Percentiles rank a stretch among this genome's conserved stretches.
Conservation (phyloP, 805 yeast genomes). For the Kluyveromyces nonfermentans region DNA sequence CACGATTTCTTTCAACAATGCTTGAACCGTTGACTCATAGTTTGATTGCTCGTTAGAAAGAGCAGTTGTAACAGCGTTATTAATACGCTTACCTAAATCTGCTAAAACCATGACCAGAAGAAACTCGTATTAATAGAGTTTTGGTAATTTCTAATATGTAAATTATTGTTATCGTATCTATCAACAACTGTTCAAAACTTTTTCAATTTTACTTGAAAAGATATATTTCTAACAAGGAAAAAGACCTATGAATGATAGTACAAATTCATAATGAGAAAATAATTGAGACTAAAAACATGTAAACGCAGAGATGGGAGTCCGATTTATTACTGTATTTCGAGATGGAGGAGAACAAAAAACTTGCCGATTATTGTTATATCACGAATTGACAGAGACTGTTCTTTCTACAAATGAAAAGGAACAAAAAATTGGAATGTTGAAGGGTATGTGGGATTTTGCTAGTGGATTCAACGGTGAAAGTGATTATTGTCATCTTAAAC, state of each 20-base stretch:
- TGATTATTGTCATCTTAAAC: conserved; percentile 14
- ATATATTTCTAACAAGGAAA: not conserved
- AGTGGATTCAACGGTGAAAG: not conserved
- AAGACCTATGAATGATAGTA: not conserved
- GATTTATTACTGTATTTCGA: not conserved
- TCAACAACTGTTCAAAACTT: not conserved
- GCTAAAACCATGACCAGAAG: conserved; percentile 54
- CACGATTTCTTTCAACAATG: conserved; percentile 77
- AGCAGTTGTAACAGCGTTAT: conserved; percentile 60
- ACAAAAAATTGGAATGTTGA: conserved; percentile 34
- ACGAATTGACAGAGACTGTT: conserved; percentile 13
- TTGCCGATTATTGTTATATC: conserved; percentile 30
- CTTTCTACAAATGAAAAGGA: conserved; percentile 28
- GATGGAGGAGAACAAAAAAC: conserved; percentile 10
- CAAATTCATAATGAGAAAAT: not conserved
- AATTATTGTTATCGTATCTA: too few relatives aligned
- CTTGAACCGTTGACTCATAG: conserved; percentile 47
- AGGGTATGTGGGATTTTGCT: conserved; percentile 30
- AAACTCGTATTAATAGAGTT: not conserved
- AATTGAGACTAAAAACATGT: not conserved
- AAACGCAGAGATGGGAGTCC: not conserved
- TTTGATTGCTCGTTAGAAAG: conserved; percentile 51
- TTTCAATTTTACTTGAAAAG: not conserved
- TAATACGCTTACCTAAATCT: conserved; percentile 69
- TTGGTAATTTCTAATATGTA: too few relatives aligned